Percentiles rank a stretch among this genome's conserved stretches.
Conservation (phyloP, 176 grass and related monocot species). For the Elymus sibiricus region DNA sequence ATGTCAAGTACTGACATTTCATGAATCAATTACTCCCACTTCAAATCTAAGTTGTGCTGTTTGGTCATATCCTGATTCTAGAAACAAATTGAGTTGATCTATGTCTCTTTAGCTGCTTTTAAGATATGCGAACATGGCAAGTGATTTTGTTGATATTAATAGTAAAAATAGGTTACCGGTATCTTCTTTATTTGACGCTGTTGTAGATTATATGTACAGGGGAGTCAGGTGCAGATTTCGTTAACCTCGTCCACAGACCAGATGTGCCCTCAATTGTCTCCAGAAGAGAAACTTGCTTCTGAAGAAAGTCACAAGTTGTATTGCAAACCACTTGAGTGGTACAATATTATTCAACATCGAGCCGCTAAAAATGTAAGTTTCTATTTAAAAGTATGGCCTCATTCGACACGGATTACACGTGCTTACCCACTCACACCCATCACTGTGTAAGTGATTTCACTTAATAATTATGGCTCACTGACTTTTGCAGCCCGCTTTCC, state of each 20-base stretch:
- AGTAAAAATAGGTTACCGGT: not conserved
- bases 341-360: too few relatives aligned
- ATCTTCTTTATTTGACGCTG: too few relatives aligned
- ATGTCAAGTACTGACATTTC: not conserved
- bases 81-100: not conserved
- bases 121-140: not conserved
- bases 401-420: not conserved
- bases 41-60: not conserved
- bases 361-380: too few relatives aligned
- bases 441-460: not conserved
- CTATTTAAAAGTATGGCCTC: slow-evolving; percentile 30
- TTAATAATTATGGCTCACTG: too few relatives aligned
- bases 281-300: too few relatives aligned
- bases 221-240: too few relatives aligned
- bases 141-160: too few relatives aligned
- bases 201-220: too few relatives aligned
- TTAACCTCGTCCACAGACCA: too few relatives aligned
- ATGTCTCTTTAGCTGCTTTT: not conserved
- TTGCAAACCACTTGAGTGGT: too few relatives aligned
- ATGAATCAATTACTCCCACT: not conserved
- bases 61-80: not conserved
- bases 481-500: slow-evolving; percentile 71
- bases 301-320: too few relatives aligned
- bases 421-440: not conserved
- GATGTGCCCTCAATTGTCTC: too few relatives aligned